Base-by-base conservation (phyloP, 2,329 filamentous ascomycete species). In the Gnomoniopsis sp. region DNA sequence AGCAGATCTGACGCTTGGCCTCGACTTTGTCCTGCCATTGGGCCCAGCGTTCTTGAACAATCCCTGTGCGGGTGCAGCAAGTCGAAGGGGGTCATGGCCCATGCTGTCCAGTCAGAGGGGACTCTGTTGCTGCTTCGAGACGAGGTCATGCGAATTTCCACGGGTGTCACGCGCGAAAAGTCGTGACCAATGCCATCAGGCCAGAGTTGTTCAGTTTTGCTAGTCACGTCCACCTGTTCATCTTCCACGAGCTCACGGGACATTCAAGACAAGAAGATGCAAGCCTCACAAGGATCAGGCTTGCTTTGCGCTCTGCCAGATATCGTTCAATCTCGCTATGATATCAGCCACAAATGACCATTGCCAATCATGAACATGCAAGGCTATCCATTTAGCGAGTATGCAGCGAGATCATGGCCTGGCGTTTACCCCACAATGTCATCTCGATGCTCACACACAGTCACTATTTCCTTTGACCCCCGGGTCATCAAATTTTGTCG, bases 311-410 rank as follows among this genome's bases (percentile, higher is more conserved):
- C 12, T 14, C 34, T 4, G 33, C 26, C 46, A 15, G 48, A 34
- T 48, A 33, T 61, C 47, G 47, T 52, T 48, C 15, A 53, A 43
- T 48, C 26, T 58, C 59, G 55, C 59, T 55, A 55, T 33, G 34
- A 15, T 22, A 34, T 49, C 52, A 61, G 59, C 59, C 59, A 61
- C 59, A 10, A 4, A 36, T n/a, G 14, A 17, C 8, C 36, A 17
- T 41, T 41, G 7, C 59, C 59, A 61, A 61, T 61, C 59, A 54
- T 14, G 51, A 19, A 33, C 33, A 26, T 21, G 23, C 38, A 44
- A 58, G 41, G 51, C 55, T 58, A 22, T 49, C 55, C 43, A 26
- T 48, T 60, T 58, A 61, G 59, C 59, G 59, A 61, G 47, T 44
- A 46, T 58, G 55, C 55, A 57, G 51, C 44, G 47, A 22, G 30